Evolutionary conservation across 2,329 filamentous ascomycete species (phyloP).

Genomic region (Malbranchea zuffiana): DNA sequence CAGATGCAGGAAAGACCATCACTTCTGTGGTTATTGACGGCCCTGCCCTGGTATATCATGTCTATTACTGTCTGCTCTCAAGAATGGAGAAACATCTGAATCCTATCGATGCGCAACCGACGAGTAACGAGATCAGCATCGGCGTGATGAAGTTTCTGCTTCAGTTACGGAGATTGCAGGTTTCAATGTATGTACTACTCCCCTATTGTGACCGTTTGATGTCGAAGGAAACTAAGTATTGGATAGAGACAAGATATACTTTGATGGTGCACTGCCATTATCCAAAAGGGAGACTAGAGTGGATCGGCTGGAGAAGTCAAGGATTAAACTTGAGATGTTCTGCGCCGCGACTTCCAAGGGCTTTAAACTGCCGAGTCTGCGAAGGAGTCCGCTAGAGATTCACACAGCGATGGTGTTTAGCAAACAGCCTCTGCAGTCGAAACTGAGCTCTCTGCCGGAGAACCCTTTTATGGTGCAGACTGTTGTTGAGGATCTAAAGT

Average conservation of each 20-base stretch:
- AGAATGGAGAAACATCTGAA: conserved; percentile 31
- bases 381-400: conserved; percentile 9
- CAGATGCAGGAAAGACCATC: conserved; percentile 14
- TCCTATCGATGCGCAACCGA: conserved; percentile 44
- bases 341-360: conserved; percentile 29
- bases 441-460: conserved; percentile 35
- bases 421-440: conserved; percentile 18
- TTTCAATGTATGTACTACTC: conserved; percentile 49
- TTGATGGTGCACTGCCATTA: conserved; percentile 69
- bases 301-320: conserved; percentile 48
- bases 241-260: conserved; percentile 58
- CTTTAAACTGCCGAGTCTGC: conserved; percentile 15
- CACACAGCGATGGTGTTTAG: conserved; percentile 21
- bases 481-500: conserved; percentile 58
- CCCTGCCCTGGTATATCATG: conserved; percentile 63
- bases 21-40: conserved; percentile 56
- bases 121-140: conserved; percentile 52
- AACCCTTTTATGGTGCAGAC: conserved; percentile 66
- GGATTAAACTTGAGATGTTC: conserved; percentile 45
- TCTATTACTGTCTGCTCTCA: conserved; percentile 49
- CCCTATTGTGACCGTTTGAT: not conserved
- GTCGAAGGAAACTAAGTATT: not conserved
- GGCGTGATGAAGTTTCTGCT: conserved; percentile 54
- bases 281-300: conserved; percentile 54
- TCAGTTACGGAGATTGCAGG: conserved; percentile 43